phyloP scores from a whole-genome alignment of 495 filamentous ascomycete species.

The Letharia columbiana region DNA sequence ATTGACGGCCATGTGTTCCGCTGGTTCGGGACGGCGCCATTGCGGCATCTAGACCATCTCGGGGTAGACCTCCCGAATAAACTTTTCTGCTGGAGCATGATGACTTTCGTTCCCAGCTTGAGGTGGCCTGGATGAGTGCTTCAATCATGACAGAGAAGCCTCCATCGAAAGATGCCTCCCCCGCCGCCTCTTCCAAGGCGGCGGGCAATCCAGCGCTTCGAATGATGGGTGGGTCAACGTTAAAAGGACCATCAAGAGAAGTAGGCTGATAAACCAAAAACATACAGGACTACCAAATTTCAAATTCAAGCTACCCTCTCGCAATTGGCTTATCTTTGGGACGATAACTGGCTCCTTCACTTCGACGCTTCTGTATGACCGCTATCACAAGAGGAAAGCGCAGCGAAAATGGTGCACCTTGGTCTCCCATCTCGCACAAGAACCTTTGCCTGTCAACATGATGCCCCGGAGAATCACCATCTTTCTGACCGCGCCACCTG shows the following conservation, averaged over 20 bases:
- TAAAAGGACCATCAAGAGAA: not conserved
- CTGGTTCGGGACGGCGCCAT: not conserved
- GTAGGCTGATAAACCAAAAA: not conserved
- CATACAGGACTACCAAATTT: slow-evolving; percentile 60
- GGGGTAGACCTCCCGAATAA: slow-evolving; percentile 13
- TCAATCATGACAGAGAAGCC: slow-evolving; percentile 19
- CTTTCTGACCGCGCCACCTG: slow-evolving; percentile 75
- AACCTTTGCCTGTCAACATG: slow-evolving; percentile 57
- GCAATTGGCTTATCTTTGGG: slow-evolving; percentile 96
- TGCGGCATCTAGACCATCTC: slow-evolving; percentile 9
- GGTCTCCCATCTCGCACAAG: slow-evolving; percentile 77
- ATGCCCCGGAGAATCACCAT: slow-evolving; percentile 82
- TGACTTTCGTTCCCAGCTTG: not conserved
- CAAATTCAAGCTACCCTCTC: slow-evolving; percentile 78
- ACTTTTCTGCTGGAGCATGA: not conserved
- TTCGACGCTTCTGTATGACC: slow-evolving; percentile 77
- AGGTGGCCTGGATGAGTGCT: not conserved
- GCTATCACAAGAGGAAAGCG: slow-evolving; percentile 70
- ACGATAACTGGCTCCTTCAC: slow-evolving; percentile 68
- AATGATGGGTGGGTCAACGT: slow-evolving; percentile 53
- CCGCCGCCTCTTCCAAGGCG: slow-evolving; percentile 27
- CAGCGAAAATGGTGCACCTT: slow-evolving; percentile 80
- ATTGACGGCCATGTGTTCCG: not conserved
- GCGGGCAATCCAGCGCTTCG: slow-evolving; percentile 57
- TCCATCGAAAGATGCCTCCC: slow-evolving; percentile 20